Base-by-base conservation (phyloP, 2,329 filamentous ascomycete genomes). In the Colletotrichum camelliae region DNA sequence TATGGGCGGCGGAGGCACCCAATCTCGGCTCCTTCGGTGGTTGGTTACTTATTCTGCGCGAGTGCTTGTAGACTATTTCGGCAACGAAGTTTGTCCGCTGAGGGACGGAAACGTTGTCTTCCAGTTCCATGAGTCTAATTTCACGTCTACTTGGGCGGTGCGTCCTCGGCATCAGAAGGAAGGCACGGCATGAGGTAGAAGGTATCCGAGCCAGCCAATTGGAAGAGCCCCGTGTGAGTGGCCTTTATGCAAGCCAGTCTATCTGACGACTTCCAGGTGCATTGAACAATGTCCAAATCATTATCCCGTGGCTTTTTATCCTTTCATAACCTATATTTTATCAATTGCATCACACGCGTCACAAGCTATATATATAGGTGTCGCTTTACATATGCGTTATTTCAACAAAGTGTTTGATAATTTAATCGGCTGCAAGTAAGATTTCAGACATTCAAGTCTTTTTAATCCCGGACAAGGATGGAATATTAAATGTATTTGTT, bases 401-500 rank as follows among this genome's bases (percentile, higher is more conserved):
- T n/a, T n/a, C n/a, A n/a, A n/a, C n/a, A n/a, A n/a, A n/a, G n/a
- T n/a, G n/a, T n/a, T n/a, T n/a, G n/a, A n/a, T n/a, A n/a, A n/a
- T n/a, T n/a, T n/a, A n/a, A n/a, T n/a, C n/a, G n/a, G n/a, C n/a
- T n/a, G n/a, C n/a, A n/a, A n/a, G n/a, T n/a, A n/a, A 29, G 0
- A 12, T 21, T 7, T 12, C 5, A n/a, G 39, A 48, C n/a, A 12
- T 5, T 7, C 1, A 13, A 21, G 43, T 7, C 0, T 48, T 21
- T 48, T n/a, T 12, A 0, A 18, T 9, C 1, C 18, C 12, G 18
- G 43, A 48, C 0, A 10, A 3, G 12, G 1, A 7, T 48, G 6
- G 1, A 13, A 13, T 0, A 48, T 7, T 0, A 0, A 10, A 7
- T 48, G n/a, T 12, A 21, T 48, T 48, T 21, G n/a, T n/a, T n/a